Base-by-base conservation (phyloP, 2,329 filamentous ascomycete genomes). In the Camillea tinctor region DNA sequence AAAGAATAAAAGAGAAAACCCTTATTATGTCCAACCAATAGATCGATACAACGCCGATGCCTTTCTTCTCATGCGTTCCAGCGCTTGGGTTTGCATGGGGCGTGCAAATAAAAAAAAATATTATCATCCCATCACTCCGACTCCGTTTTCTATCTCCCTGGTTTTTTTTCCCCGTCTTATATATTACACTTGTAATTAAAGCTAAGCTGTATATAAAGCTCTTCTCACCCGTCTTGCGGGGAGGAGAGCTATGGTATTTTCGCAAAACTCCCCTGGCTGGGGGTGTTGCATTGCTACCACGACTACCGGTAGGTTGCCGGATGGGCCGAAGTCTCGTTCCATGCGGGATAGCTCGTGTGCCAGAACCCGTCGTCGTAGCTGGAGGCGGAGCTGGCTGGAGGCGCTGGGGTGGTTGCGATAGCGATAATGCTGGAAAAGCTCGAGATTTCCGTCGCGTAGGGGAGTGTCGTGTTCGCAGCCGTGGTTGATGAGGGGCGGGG, bases 61-160 rank as follows among this genome's bases (percentile, higher is more conserved):
- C 61, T 1, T 60, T 64, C 15, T 65, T 6, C 13, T 15, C 13
- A 44, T 44, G 36, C 36, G 36, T 44, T 44, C 36, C 36, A 44
- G 17, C 36, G 36, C 36, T 44, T 44, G 36, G 36, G 36, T 44
- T 50, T n/a, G 36, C 36, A 44, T 44, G 36, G 36, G 11, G 9
- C 24, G 24, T 26, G 26, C 26, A 26, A 26, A 30, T 30, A 30
- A 2, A 30, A 9, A 30, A 9, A 2, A 2, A 4, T 49, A 5
- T 56, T n/a, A n/a, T n/a, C 36, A 17, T 11, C 11, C 36, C n/a
- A 11, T 11, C 36, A 44, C 36, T 44, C 17, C 2, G 17, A 17
- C n/a, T 30, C 7, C 7, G 2, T 30, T 30, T 11, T 30, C 13
- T 9, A 2, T 7, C 26, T 7, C 7, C 26, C 26, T 26, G 24